Conservation (phyloP, 108 stramenopile species). For the Pinguiococcus pyrenoidosus region DNA sequence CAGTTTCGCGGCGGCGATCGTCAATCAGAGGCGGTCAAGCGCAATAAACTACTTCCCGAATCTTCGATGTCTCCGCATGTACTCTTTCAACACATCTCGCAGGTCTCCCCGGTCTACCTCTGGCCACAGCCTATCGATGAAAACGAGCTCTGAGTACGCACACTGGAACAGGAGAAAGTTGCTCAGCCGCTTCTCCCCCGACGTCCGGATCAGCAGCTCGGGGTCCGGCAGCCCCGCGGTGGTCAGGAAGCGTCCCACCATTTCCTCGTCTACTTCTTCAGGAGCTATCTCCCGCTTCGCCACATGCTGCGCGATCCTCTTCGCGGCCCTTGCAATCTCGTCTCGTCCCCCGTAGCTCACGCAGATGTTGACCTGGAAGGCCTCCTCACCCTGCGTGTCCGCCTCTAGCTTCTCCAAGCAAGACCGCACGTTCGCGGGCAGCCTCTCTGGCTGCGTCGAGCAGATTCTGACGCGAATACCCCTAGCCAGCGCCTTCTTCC, state of each 20-base stretch:
- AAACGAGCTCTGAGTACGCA: constrained; percentile 87
- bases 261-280: constrained; percentile 8
- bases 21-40: neutral
- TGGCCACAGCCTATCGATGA: constrained; percentile 87
- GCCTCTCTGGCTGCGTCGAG: constrained; percentile 48
- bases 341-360: constrained; percentile 77
- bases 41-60: constrained; percentile 48
- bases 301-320: constrained; percentile 6
- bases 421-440: constrained; percentile 15
- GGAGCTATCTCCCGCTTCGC: constrained; percentile 2
- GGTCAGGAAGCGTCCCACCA: constrained; percentile 3
- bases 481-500: constrained; percentile 57
- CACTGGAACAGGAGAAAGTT: constrained; percentile 88
- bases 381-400: constrained; percentile 25
- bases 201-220: constrained; percentile 81
- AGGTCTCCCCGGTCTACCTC: constrained; percentile 49
- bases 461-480: constrained; percentile 61
- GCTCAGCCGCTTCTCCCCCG: constrained; percentile 78
- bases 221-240: constrained; percentile 40
- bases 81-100: constrained; percentile 33
- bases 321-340: constrained; percentile 69
- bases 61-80: constrained; percentile 45
- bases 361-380: constrained; percentile 72
- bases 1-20: too few relatives aligned
- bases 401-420: constrained; percentile 23